Base-by-base conservation (phyloP, 257 asterid species). In the Nyctanthes arbortristis region DNA sequence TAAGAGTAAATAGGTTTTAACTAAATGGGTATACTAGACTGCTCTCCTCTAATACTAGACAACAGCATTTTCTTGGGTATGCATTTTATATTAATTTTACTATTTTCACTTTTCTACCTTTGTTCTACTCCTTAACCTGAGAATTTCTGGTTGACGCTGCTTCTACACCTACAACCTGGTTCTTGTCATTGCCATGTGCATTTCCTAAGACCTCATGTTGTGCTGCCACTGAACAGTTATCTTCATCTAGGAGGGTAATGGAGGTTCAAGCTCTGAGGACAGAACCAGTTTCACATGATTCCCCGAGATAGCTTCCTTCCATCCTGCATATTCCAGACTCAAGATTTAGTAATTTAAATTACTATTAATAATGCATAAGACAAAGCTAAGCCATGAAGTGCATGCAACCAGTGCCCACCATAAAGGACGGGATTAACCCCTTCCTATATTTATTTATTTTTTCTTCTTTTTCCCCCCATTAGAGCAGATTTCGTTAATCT, bases 271-370 rank as follows among this genome's bases (percentile, higher is more conserved):
- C 63, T 71, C 83, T 28, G 67, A 39, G 9, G 81, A 74, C 25
- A 78, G 78, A 64, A 70, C 86, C 66, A 86, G 75, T 71, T 32
- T 76, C 72, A 79, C 79, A 63, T 82, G 90, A 54, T 86, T 84
- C 9, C 74, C 77, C 2, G 84, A 65, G 32, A 82, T 67, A 2
- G 86, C 89, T 59, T 80, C 82, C 68, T 78, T 86, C 89, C 89
- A 86, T 71, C 96, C 96, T 88, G 71, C 73, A 77, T n/a, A 34
- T 67, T 33, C 7, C 18, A 10, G 7, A 30, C 60, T 1, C 5
- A 18, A 36, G 14, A 61, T 49, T 29, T 32, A 49, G 28, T 32
- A 76, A 40, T 22, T 2, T 56, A 55, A 57, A 18, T 28, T 57
- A 24, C 47, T 6, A 6, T n/a, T n/a, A n/a, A n/a, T 7, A 16